Conservation (phyloP, 345 rosid species). For the Gossypium sturtianum region DNA sequence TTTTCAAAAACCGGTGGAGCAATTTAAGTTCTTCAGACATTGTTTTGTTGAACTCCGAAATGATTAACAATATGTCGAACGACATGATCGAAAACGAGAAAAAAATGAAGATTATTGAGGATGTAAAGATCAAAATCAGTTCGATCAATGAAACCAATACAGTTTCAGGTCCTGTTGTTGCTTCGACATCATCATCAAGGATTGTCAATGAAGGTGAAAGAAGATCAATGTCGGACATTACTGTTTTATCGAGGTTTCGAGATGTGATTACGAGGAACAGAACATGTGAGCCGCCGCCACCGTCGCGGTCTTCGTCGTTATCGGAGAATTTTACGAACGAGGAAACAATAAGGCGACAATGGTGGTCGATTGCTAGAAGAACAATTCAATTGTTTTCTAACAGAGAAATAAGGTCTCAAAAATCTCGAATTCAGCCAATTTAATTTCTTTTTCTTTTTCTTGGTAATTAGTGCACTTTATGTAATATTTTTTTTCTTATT, state of each 20-base stretch:
- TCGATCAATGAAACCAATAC: conserved; percentile 22
- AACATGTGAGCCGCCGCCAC: conserved; percentile 11
- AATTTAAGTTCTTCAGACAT: conserved; percentile 73
- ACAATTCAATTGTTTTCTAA: conserved; percentile 70
- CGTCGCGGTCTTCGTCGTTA: neutral
- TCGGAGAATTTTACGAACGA: conserved; percentile 26
- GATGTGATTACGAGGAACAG: conserved; percentile 21
- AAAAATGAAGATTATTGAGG: conserved; percentile 41
- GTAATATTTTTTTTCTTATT: too few species aligned
- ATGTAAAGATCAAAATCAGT: conserved; percentile 42
- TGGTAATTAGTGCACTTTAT: neutral
- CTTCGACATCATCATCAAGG: conserved; percentile 34
- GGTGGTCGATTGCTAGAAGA: conserved; percentile 72
- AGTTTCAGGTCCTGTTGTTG: neutral
- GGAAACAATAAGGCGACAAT: conserved; percentile 43
- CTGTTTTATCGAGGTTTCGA: conserved; percentile 48
- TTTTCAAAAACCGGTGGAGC: conserved; percentile 80
- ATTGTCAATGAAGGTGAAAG: conserved; percentile 31
- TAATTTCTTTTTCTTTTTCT: neutral
- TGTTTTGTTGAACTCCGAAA: conserved; percentile 63
- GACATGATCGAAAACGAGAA: conserved; percentile 29
- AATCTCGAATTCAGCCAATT: conserved; percentile 6
- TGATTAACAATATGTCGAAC: conserved; percentile 50
- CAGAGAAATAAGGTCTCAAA: conserved; percentile 41
- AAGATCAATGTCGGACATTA: conserved; percentile 75